Base-by-base conservation (phyloP, 2,329 filamentous ascomycete species). In the Macrophomina phaseolina region DNA sequence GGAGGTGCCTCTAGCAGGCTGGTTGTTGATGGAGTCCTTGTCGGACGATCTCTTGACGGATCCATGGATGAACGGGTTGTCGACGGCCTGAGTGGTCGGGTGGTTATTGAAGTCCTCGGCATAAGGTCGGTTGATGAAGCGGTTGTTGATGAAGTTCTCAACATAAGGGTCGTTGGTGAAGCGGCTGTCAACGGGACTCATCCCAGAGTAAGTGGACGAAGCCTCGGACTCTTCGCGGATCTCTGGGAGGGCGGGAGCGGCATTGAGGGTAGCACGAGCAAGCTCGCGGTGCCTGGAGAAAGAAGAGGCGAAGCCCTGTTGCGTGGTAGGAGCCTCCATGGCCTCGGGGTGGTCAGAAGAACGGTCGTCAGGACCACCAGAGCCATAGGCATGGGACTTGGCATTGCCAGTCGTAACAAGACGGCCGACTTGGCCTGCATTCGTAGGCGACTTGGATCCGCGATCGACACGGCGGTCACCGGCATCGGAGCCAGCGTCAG, bases 321-420 rank as follows among this genome's bases (percentile, higher is more conserved):
- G 42, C 18, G 9, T n/a, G n/a, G 30, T 49, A 6, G 58, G 58
- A 11, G 40, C 45, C n/a, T 49, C 58, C 32, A 48, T 36, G 9
- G 12, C 46, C 45, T 62, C 58, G 6, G 58, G 58, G 32, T 34
- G 30, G 3, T 30, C 30, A 23, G 58, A 62, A 3, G 6, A 3
- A n/a, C 58, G 58, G 14, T 18, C 45, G 3, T 49, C 45, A 11
- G 45, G 12, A 14, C 45, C 58, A 45, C 14, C n/a, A 28, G 58
- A 16, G 45, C 58, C 58, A 38, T 62, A 62, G 46, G 58, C 58
- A n/a, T 16, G 48, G 45, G 58, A 62, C 4, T 9, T 12, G 28
- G 58, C 8, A n/a, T 16, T 34, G 30, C 32, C 42, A 7, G 58
- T 62, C 28, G 58, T 36, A n/a, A 49, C 32, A 14, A 62, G 58